phyloP scores from a whole-genome alignment of 352 stramenopile species.

The Phytophthora agathidicida region DNA sequence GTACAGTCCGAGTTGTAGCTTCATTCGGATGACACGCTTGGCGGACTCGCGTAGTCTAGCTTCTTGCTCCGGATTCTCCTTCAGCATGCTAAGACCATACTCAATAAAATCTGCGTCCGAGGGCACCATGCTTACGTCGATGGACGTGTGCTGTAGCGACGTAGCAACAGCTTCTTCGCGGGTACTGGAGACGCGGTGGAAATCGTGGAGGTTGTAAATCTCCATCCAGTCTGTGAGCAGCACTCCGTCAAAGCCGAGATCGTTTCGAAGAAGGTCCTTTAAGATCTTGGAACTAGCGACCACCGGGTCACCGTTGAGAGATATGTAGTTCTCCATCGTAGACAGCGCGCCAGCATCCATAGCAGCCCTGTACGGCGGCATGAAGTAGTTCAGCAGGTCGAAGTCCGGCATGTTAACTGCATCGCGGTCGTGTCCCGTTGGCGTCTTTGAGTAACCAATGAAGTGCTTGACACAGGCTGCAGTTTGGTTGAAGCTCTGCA shows the following conservation, averaged over 20 bases:
- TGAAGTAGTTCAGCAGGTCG: constrained; percentile 73
- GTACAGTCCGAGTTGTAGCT: constrained; percentile 68
- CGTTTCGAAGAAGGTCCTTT: constrained; percentile 59
- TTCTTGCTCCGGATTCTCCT: constrained; percentile 32
- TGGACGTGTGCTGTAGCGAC: constrained; percentile 64
- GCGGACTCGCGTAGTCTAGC: constrained; percentile 54
- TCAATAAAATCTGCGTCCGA: constrained; percentile 47
- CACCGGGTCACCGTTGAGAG: constrained; percentile 86
- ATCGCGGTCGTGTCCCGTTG: constrained; percentile 54
- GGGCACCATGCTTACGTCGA: constrained; percentile 92
- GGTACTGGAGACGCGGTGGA: not conserved
- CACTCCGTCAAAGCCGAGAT: constrained; percentile 78
- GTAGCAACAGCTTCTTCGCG: constrained; percentile 48
- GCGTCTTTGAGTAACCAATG: constrained; percentile 73
- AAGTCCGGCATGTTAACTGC: constrained; percentile 57
- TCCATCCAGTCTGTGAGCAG: constrained; percentile 89
- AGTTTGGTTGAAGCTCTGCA: constrained; percentile 65
- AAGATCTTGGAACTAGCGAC: constrained; percentile 72
- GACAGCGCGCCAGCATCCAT: constrained; percentile 69
- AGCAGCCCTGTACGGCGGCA: constrained; percentile 64
- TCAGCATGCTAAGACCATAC: constrained; percentile 39
- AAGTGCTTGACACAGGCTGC: constrained; percentile 87
- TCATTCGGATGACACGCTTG: constrained; percentile 66
- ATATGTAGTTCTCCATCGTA: constrained; percentile 91
- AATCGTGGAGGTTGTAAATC: constrained; percentile 53